These are phyloP conservation scores for Gnaphalium uliginosum DNA, from an alignment of 129 eudicot genomes.

Conservation along the genomic window DNA sequence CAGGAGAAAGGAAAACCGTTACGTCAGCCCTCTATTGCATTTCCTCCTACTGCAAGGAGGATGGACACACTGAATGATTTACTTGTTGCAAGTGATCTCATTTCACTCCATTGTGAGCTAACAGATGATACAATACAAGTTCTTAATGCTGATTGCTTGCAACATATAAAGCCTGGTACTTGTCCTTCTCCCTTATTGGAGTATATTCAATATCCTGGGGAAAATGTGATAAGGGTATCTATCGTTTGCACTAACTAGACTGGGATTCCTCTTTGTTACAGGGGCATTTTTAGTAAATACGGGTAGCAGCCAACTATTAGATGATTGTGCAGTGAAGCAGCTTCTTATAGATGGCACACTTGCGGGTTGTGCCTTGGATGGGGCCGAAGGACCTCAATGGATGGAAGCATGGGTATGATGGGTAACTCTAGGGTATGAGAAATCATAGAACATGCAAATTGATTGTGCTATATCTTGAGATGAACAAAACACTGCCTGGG, in stretches of 20 bases:
- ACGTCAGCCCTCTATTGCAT: slow-evolving; percentile 24
- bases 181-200: background rate
- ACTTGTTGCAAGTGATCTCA: slow-evolving; percentile 94
- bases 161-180: slow-evolving; percentile 84
- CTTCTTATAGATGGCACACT: slow-evolving; percentile 92
- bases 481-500: background rate
- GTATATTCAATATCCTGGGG: background rate
- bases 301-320: slow-evolving; percentile 94
- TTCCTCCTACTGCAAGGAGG: slow-evolving; percentile 93
- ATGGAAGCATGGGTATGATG: slow-evolving; percentile 99
- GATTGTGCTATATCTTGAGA: slow-evolving; percentile 11
- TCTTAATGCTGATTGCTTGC: slow-evolving; percentile 85
- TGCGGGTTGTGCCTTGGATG: slow-evolving; percentile 97
- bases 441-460: slow-evolving; percentile 22
- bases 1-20: slow-evolving; percentile 62
- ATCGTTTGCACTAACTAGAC: slow-evolving; percentile 12
- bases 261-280: slow-evolving; percentile 32
- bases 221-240: slow-evolving; percentile 12
- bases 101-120: slow-evolving; percentile 91
- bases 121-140: slow-evolving; percentile 87
- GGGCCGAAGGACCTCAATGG: slow-evolving; percentile 99
- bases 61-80: slow-evolving; percentile 98
- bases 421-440: slow-evolving; percentile 52
- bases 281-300: slow-evolving; percentile 96
- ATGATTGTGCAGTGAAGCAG: slow-evolving; percentile 99